Percentiles rank a stretch among this genome's conserved stretches.
phyloP scores from a whole-genome alignment of 2,329 filamentous ascomycete species.

The Ceratocystis alfenasii region DNA sequence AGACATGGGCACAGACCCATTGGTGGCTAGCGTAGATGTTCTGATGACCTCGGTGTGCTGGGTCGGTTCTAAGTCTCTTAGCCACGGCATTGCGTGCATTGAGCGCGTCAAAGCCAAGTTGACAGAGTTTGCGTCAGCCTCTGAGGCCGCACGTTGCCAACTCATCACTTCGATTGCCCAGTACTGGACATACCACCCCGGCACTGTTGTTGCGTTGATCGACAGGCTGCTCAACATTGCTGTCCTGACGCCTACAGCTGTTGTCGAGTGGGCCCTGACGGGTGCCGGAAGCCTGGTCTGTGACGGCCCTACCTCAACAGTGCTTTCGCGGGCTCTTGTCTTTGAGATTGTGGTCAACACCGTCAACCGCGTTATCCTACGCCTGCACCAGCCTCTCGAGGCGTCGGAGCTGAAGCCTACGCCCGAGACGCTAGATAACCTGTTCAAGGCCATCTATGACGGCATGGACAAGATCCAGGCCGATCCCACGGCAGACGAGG shows the following conservation, averaged over 20 bases:
- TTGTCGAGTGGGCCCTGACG: conserved; percentile 80
- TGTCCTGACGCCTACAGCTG: conserved; percentile 72
- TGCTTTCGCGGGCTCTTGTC: conserved; percentile 61
- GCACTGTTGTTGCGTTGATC: conserved; percentile 80
- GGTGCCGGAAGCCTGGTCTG: conserved; percentile 39
- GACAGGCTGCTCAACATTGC: conserved; percentile 97
- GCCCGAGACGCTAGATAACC: conserved; percentile 30
- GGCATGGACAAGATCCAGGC: conserved; percentile 65
- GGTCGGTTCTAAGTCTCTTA: conserved; percentile 89
- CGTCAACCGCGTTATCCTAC: conserved; percentile 37
- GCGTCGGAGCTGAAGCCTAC: conserved; percentile 14
- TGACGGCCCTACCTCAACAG: conserved; percentile 44
- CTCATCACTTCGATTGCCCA: conserved; percentile 82
- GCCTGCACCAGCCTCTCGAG: conserved; percentile 18
- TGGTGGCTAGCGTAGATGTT: conserved; percentile 80
- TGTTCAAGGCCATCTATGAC: conserved; percentile 41
- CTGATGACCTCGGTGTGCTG: conserved; percentile 90
- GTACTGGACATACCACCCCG: conserved; percentile 89
- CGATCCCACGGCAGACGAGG: conserved; percentile 46
- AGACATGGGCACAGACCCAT: conserved; percentile 59
- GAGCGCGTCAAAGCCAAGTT: conserved; percentile 88
- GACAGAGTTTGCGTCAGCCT: conserved; percentile 62
- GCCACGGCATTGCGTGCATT: conserved; percentile 88
- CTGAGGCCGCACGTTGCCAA: conserved; percentile 66
- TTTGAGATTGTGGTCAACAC: conserved; percentile 88